These are phyloP conservation scores for Acanthochlamys bracteata DNA, from an alignment of 106 monocot species.

Conservation along the genomic window DNA sequence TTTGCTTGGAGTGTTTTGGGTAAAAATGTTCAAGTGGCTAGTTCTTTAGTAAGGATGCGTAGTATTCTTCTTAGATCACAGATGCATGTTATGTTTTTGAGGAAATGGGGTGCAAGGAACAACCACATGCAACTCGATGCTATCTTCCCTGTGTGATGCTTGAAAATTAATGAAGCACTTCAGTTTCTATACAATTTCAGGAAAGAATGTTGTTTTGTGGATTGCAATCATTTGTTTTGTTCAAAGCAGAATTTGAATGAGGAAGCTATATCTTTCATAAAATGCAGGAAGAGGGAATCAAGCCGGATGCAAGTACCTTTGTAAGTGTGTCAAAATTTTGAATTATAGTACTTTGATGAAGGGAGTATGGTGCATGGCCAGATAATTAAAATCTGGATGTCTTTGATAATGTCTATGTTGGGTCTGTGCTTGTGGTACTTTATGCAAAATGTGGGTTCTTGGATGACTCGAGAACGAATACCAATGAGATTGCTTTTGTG, in stretches of 20 bases:
- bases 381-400: conserved; percentile 30
- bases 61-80: conserved; percentile 17
- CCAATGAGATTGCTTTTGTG: conserved; percentile 17
- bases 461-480: conserved; percentile 18
- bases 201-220: conserved; percentile 40
- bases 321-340: conserved; percentile 26
- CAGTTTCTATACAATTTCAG: conserved; percentile 22
- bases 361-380: conserved; percentile 32
- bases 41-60: conserved; percentile 34
- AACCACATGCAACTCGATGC: conserved; percentile 44
- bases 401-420: conserved; percentile 17
- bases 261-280: conserved; percentile 24
- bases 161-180: conserved; percentile 28
- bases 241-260: conserved; percentile 19
- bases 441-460: conserved; percentile 45
- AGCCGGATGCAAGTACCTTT: conserved; percentile 24
- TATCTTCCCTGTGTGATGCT: conserved; percentile 28
- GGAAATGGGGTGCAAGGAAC: conserved; percentile 18
- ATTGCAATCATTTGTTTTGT: conserved; percentile 27
- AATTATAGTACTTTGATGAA: conserved; percentile 23
- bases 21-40: conserved; percentile 31
- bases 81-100: conserved; percentile 26
- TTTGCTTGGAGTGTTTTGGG: conserved; percentile 22
- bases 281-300: conserved; percentile 22
- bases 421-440: conserved; percentile 32